These are phyloP conservation scores for Chrysanthemum makinoi DNA, from an alignment of 129 eudicot species.

Conservation along the genomic window DNA sequence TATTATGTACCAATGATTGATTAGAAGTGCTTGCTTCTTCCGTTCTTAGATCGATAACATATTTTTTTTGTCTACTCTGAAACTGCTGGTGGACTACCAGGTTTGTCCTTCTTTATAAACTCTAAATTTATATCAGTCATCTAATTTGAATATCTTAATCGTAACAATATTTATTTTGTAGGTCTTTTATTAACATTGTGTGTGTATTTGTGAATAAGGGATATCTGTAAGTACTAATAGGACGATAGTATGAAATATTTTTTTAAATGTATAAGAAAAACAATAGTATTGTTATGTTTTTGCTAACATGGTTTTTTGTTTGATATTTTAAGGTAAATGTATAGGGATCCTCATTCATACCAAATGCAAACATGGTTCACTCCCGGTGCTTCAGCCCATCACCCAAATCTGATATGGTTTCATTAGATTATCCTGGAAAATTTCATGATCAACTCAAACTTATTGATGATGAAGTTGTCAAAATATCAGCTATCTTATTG, in stretches of 20 bases:
- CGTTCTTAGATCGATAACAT: slow-evolving; percentile 72
- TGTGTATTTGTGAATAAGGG: slow-evolving; percentile 90
- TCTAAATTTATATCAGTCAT: background rate
- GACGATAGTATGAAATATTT: slow-evolving; percentile 11
- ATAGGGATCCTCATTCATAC: too few relatives aligned
- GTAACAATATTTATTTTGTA: slow-evolving; percentile 22
- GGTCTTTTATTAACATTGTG: slow-evolving; percentile 83
- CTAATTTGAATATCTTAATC: background rate
- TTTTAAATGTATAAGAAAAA: slow-evolving; percentile 9
- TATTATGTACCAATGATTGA: too few relatives aligned
- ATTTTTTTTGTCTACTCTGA: slow-evolving; percentile 91
- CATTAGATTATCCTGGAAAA: slow-evolving; percentile 10
- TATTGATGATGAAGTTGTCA: slow-evolving; percentile 79
- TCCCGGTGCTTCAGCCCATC: too few relatives aligned
- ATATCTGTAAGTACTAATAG: slow-evolving; percentile 61
- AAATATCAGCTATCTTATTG: slow-evolving; percentile 67
- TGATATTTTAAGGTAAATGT: background rate
- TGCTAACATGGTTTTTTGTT: background rate
- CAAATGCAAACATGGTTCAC: too few relatives aligned
- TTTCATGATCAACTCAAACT: slow-evolving; percentile 54
- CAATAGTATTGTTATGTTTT: background rate
- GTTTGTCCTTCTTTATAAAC: slow-evolving; percentile 21
- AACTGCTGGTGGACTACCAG: slow-evolving; percentile 98
- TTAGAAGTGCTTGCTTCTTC: background rate
- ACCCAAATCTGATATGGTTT: too few relatives aligned